A percentile compares a stretch with the other conserved stretches of the same genome.
These are phyloP conservation scores for Sporormia fimetaria DNA, from an alignment of 495 filamentous ascomycete species.

Conservation along the genomic window DNA sequence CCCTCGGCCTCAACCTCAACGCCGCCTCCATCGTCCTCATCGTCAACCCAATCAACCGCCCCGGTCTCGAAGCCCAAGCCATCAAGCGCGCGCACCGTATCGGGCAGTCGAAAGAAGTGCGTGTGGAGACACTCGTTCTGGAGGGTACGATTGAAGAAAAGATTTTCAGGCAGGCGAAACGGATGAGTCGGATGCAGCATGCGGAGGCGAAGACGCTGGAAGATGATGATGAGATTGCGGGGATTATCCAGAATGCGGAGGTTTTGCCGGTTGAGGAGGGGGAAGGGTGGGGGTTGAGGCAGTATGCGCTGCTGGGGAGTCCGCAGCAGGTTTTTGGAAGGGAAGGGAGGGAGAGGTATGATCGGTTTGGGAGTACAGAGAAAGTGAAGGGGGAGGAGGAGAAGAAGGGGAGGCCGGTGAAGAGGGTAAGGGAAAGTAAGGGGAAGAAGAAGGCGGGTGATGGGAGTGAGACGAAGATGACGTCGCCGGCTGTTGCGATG, in stretches of 20 bases:
- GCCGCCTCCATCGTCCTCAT: slow-evolving; percentile 83
- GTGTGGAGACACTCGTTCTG: slow-evolving; percentile 70
- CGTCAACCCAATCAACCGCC: slow-evolving; percentile 77
- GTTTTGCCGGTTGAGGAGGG: slow-evolving; percentile 48
- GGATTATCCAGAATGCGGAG: slow-evolving; percentile 63
- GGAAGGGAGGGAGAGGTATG: slow-evolving; percentile 13
- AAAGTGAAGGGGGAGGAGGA: slow-evolving; percentile 3
- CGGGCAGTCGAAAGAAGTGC: slow-evolving; percentile 67
- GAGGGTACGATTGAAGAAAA: slow-evolving; percentile 73
- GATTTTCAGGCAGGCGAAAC: slow-evolving; percentile 59
- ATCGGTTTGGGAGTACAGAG: slow-evolving; percentile 9
- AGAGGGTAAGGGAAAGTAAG: background rate
- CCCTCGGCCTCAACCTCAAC: slow-evolving; percentile 74
- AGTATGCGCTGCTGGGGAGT: slow-evolving; percentile 44
- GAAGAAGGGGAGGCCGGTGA: background rate
- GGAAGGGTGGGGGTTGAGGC: slow-evolving; percentile 36
- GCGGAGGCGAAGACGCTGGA: slow-evolving; percentile 55
- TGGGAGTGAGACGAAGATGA: too few species aligned
- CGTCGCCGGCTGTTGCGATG: too few species aligned
- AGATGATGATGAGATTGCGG: slow-evolving; percentile 64
- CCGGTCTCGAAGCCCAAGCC: slow-evolving; percentile 79
- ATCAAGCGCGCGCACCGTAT: slow-evolving; percentile 86
- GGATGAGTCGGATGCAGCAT: slow-evolving; percentile 71
- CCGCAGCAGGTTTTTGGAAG: slow-evolving; percentile 52
- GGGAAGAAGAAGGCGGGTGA: too few species aligned